Evolutionary conservation across 2,329 filamentous ascomycete species (phyloP), one percentile per base, ranked within the genome.

Genomic region (Talaromyces sp.): DNA sequence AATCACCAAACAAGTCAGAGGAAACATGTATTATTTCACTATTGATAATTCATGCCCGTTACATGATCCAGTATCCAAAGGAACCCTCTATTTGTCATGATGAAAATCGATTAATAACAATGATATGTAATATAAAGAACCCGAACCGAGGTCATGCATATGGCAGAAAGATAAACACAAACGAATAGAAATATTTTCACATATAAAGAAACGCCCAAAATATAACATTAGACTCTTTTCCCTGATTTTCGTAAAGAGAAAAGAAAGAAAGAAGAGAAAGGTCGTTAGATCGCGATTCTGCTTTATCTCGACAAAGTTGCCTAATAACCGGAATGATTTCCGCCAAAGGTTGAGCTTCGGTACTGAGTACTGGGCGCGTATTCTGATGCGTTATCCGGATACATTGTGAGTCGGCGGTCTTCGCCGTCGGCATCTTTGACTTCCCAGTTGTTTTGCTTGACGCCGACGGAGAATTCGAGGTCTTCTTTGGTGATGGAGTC

Each of bases 401-500:
- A 94, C 52, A 89, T 76, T 2, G 90, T 92, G 24, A 80, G 80
- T 61, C 89, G 85, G 62, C 89, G 87, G 61, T 93, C 90, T 60
- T 94, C 91, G 65, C 94, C 90, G 51, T 88, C 85, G 19, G 94
- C 81, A 64, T 97, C 93, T 80, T 97, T 97, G 72, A 97, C 89
- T 73, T 99, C 94, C 94, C 94, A 99, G 75, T 94, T 97, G 79
- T 96, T 95, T 77, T 91, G 89, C 74, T 93, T 91, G 61, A 91
- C 91, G 65, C 93, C 93, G 55, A 99, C 94, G 2, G 92, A 96
- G 77, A 99, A 99, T 74, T 99, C 94, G 66, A 99, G 88, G 74
- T 99, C 94, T 78, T 99, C 94, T 72, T 90, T 92, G 24, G 94
- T 99, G 75, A 99, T 99, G 17, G 92, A 97, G 73, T 99, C 94